Evolutionary conservation across 2,329 filamentous ascomycete species (phyloP).

Genomic region (Cadophora malorum): DNA sequence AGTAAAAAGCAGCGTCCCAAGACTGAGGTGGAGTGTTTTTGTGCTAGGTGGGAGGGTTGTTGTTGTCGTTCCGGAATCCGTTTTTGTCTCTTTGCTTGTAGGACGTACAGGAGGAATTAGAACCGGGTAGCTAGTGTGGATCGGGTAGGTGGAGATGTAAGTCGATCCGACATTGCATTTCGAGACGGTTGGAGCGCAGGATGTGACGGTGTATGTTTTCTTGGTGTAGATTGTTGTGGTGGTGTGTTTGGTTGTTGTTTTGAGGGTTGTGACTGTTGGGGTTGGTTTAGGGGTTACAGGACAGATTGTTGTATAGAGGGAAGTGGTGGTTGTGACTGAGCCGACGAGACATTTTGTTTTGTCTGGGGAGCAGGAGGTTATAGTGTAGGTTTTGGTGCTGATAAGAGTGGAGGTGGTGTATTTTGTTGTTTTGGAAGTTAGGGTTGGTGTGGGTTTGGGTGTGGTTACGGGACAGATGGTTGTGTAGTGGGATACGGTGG

Average conservation of each 20-base stretch:
- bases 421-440: not conserved
- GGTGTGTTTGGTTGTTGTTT: not conserved
- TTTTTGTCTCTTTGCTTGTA: not conserved
- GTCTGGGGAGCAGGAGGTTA: not conserved
- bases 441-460: not conserved
- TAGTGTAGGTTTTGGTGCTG: conserved; percentile 11
- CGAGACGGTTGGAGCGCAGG: not conserved
- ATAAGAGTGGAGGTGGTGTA: conserved; percentile 1
- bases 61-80: conserved; percentile 1
- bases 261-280: not conserved
- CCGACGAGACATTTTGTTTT: not conserved
- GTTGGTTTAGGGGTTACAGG: not conserved
- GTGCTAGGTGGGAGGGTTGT: not conserved
- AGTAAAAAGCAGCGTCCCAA: conserved; percentile 3
- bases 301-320: conserved; percentile 3
- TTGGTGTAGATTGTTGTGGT: not conserved
- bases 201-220: not conserved
- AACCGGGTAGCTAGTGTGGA: no score
- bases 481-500: conserved; percentile 2
- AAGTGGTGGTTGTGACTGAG: not conserved
- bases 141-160: not conserved
- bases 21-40: not conserved
- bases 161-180: not conserved
- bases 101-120: not conserved
- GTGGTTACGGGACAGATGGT: not conserved